Conservation (phyloP, 805 yeast genomes). For the Pichia nakasei region DNA sequence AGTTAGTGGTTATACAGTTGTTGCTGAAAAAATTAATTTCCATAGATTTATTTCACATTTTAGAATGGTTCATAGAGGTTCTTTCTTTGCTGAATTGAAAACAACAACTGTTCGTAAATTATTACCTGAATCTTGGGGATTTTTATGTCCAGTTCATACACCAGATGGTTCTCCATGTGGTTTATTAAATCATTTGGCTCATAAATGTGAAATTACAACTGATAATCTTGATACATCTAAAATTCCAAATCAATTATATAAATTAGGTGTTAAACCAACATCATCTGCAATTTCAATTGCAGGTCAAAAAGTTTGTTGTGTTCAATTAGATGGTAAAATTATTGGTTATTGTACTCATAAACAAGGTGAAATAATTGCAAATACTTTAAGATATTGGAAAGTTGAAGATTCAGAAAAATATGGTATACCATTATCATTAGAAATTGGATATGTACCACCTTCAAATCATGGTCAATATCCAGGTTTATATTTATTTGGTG, state of each 20-base stretch:
- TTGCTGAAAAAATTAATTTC: conserved; percentile 96
- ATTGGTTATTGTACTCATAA: conserved; percentile 92
- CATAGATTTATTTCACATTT: conserved; percentile 97
- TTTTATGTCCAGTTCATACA: conserved; percentile 97
- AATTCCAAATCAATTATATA: conserved; percentile 56
- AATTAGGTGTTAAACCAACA: conserved; percentile 76
- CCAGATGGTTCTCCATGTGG: conserved; percentile 99
- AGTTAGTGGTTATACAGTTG: conserved; percentile 96
- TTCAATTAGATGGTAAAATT: conserved; percentile 86
- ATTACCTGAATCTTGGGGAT: conserved; percentile 98
- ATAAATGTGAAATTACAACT: conserved; percentile 86
- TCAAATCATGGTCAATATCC: conserved; percentile 95
- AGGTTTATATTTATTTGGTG: conserved; percentile 85
- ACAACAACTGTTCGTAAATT: conserved; percentile 95
- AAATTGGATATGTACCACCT: conserved; percentile 95
- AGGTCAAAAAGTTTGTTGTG: conserved; percentile 83
- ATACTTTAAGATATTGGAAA: conserved; percentile 87
- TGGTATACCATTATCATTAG: conserved; percentile 78
- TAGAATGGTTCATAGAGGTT: conserved; percentile 99
- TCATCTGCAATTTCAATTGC: conserved; percentile 59
- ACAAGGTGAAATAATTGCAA: conserved; percentile 79
- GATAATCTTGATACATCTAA: conserved; percentile 60
- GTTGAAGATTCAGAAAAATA: conserved; percentile 56
- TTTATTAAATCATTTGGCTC: conserved; percentile 90
- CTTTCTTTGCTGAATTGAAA: conserved; percentile 95